phyloP scores from a whole-genome alignment of 2,329 filamentous ascomycete genomes.

The Ophiosphaerella narmari region DNA sequence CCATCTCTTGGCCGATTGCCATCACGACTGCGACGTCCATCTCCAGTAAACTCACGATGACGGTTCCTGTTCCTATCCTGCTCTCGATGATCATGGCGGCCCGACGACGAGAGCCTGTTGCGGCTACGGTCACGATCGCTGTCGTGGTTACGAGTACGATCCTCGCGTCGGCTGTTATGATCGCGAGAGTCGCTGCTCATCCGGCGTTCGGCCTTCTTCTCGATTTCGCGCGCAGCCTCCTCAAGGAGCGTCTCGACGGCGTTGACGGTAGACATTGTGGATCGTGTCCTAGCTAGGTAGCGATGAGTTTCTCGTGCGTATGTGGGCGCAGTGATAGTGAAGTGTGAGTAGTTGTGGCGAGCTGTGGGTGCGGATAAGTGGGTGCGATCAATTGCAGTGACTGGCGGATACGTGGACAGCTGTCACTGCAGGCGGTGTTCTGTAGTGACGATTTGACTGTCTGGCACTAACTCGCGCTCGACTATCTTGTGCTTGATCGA shows the following conservation, averaged over 20 bases:
- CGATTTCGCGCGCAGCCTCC: slow-evolving; percentile 46
- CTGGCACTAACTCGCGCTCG: slow-evolving; percentile 13
- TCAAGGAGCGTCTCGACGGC: slow-evolving; percentile 93
- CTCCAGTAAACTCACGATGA: slow-evolving; percentile 37
- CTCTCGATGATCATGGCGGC: slow-evolving; percentile 22
- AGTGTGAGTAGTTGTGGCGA: slow-evolving; percentile 23
- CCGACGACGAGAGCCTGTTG: slow-evolving; percentile 12
- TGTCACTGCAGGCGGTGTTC: slow-evolving; percentile 13
- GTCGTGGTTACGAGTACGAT: slow-evolving; percentile 35
- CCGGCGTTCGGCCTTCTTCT: slow-evolving; percentile 20
- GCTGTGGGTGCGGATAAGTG: slow-evolving; percentile 24
- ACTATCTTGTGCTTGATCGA: slow-evolving; percentile 17
- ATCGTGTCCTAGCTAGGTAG: slow-evolving; percentile 30
- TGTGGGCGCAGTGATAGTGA: slow-evolving; percentile 29
- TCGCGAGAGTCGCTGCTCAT: slow-evolving; percentile 37
- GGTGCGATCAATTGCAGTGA: slow-evolving; percentile 21
- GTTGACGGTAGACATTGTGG: slow-evolving; percentile 51
- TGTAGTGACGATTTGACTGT: slow-evolving; percentile 18
- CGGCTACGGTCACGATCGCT: slow-evolving; percentile 42
- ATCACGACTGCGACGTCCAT: slow-evolving; percentile 39
- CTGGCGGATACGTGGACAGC: slow-evolving; percentile 18
- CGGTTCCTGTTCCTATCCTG: slow-evolving; percentile 32
- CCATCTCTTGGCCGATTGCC: slow-evolving; percentile 36
- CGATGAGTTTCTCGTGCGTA: slow-evolving; percentile 28
- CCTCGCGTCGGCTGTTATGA: slow-evolving; percentile 28